Evolutionary conservation across 495 filamentous ascomycete genomes (phyloP).

Genomic region (Aspergillus leporis): DNA sequence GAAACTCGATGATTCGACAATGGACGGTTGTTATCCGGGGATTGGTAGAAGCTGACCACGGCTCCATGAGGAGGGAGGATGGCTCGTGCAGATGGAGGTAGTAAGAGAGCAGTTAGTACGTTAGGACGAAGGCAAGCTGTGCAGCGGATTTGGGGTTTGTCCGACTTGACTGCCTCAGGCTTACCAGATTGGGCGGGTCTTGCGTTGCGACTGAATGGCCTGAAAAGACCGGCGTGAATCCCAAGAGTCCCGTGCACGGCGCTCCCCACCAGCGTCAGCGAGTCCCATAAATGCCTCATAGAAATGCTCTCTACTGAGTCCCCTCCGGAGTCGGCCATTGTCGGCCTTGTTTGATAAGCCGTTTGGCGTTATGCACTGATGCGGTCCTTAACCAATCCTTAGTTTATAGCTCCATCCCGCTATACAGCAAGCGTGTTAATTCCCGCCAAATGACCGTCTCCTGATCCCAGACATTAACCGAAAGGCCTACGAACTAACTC

Average conservation of each 20-base stretch:
- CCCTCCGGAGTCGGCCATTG: neutral
- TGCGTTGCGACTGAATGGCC: conserved; percentile 13
- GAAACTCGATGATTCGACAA: neutral
- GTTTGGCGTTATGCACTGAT: conserved; percentile 4
- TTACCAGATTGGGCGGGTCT: conserved; percentile 22
- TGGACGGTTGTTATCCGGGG: neutral
- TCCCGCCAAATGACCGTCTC: neutral
- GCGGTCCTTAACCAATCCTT: neutral
- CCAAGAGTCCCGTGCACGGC: conserved; percentile 19
- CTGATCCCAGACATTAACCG: conserved; percentile 7
- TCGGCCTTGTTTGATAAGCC: neutral
- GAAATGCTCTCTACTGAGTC: conserved; percentile 5
- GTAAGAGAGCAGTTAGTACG: neutral
- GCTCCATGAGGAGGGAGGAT: neutral
- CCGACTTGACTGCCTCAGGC: conserved; percentile 10
- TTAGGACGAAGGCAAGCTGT: neutral
- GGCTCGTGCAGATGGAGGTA: neutral
- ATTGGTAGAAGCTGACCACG: neutral
- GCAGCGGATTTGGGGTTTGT: conserved; percentile 1
- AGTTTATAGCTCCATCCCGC: neutral
- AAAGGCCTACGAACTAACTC: conserved; percentile 1
- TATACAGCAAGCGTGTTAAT: neutral
- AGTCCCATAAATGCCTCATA: conserved; percentile 25
- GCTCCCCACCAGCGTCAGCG: conserved; percentile 6
- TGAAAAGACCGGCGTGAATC: conserved; percentile 15